These are phyloP conservation scores for Letharia columbiana DNA, from an alignment of 495 filamentous ascomycete species.

Conservation along the genomic window DNA sequence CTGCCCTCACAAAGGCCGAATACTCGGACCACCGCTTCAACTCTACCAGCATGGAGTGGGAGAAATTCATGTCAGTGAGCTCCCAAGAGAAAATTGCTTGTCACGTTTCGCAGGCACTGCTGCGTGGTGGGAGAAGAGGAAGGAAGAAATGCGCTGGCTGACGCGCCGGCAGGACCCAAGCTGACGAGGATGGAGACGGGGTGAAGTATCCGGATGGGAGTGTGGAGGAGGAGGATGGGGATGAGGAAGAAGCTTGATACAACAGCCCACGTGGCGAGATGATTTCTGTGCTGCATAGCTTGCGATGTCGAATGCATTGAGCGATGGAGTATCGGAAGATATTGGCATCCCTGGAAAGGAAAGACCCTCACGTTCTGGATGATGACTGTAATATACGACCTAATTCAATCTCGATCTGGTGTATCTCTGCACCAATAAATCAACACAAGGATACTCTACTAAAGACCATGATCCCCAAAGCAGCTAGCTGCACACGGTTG, in stretches of 20 bases:
- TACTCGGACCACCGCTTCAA: slow-evolving; percentile 47
- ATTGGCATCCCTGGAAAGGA: not conserved
- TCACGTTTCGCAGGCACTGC: slow-evolving; percentile 2
- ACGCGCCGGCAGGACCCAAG: not conserved
- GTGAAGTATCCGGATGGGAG: not conserved
- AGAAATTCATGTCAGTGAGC: slow-evolving; percentile 4
- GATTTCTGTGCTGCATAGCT: slow-evolving; percentile 3
- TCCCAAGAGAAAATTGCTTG: not conserved
- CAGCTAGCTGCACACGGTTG: too few relatives aligned
- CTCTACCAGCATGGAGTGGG: slow-evolving; percentile 18
- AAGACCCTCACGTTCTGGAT: not conserved
- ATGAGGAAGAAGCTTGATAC: not conserved
- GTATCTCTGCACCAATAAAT: too few relatives aligned
- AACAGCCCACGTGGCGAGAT: not conserved
- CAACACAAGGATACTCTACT: too few relatives aligned
- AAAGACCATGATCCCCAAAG: too few relatives aligned
- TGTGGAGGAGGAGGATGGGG: not conserved
- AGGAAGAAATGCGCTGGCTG: not conserved
- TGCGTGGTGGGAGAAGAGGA: not conserved
- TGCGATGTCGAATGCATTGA: slow-evolving; percentile 11
- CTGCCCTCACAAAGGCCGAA: slow-evolving; percentile 52
- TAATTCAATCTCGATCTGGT: not conserved
- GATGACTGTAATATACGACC: not conserved
- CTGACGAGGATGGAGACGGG: not conserved
- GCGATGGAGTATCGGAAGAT: not conserved